A percentile compares a stretch with the other conserved stretches of the same genome.
Evolutionary conservation across 2,329 filamentous ascomycete species (phyloP).

Genomic region (Fusarium duplospermum): DNA sequence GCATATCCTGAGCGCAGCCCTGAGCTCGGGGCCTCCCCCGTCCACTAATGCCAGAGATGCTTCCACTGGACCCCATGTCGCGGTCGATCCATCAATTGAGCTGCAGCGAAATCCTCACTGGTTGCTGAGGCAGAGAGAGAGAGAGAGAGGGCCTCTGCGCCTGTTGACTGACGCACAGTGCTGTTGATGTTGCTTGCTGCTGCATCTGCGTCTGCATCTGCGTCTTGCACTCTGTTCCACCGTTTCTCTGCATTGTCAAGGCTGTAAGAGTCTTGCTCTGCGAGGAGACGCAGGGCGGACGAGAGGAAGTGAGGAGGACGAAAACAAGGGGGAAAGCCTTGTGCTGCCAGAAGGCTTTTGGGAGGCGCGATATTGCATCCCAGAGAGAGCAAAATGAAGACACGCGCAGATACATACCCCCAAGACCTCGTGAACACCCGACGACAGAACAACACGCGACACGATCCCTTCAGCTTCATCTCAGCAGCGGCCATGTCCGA

Average conservation of each 20-base stretch:
- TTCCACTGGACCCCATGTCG: slow-evolving; percentile 13
- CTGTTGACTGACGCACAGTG: slow-evolving; percentile 11
- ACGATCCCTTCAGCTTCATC: background rate
- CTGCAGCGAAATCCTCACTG: slow-evolving; percentile 9
- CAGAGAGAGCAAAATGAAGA: background rate
- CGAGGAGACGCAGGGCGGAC: slow-evolving; percentile 3
- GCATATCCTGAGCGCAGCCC: slow-evolving; percentile 39
- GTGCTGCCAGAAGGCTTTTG: background rate
- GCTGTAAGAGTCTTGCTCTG: background rate
- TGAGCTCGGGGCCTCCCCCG: slow-evolving; percentile 39
- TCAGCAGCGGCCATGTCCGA: slow-evolving; percentile 12
- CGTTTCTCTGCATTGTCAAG: background rate
- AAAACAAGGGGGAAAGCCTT: background rate
- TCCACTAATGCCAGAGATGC: slow-evolving; percentile 27
- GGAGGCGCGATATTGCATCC: background rate
- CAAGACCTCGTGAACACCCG: background rate
- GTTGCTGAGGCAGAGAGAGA: slow-evolving; percentile 4
- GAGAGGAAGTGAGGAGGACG: slow-evolving; percentile 9
- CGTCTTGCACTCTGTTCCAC: background rate
- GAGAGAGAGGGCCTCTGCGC: background rate
- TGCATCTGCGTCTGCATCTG: background rate
- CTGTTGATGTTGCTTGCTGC: background rate
- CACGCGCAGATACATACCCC: background rate
- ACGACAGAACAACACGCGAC: background rate
- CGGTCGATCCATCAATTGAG: slow-evolving; percentile 27